Evolutionary conservation across 106 monocot species (phyloP), one percentile per base, ranked within the genome.

Genomic region (Acorus calamus): DNA sequence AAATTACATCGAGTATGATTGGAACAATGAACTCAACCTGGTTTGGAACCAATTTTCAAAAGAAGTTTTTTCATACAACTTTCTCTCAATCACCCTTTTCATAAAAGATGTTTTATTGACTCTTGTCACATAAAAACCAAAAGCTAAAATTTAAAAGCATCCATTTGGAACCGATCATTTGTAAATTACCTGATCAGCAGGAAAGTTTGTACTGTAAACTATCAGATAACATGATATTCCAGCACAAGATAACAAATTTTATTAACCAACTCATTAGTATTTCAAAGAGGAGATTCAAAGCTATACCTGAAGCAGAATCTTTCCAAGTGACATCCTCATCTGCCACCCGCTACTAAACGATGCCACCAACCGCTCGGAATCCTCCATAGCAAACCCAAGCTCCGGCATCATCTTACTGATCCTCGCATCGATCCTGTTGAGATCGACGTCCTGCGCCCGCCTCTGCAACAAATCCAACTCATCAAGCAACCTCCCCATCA

Each of bases 291-390:
- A 7, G 56, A 28, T 8, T 47, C 3, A 62, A 14, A 7, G 46
- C n/a, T 63, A 67, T 86, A 85, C 98, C 91, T 98, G 98, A 67
- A 98, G 92, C 42, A 98, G 77, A 72, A 92, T 92, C 68, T 98
- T 92, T 50, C 98, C 98, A 14, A 98, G 88, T 46, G 82, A 88
- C 78, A 98, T 92, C 72, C 98, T 91, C 98, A 98, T 92, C 77
- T 92, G 91, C 98, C 92, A 98, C 28, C 98, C 91, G 7, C 98
- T 76, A 62, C 98, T 92, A 49, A 92, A 98, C 3, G 98, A 98
- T 2, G 91, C 87, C 28, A 98, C 98, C 14, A 98, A 73, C 55
- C 92, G 68, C 54, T 98, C 98, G 11, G 82, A 72, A 63, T 92
- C 98, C 79, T 92, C 98, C 0, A 79, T 79, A 0, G 68, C 12